A percentile compares a stretch with the other conserved stretches of the same genome.
Conservation (phyloP, 371 early-diverging fungal species). For the Amoeboaphelidium protococcarum region DNA sequence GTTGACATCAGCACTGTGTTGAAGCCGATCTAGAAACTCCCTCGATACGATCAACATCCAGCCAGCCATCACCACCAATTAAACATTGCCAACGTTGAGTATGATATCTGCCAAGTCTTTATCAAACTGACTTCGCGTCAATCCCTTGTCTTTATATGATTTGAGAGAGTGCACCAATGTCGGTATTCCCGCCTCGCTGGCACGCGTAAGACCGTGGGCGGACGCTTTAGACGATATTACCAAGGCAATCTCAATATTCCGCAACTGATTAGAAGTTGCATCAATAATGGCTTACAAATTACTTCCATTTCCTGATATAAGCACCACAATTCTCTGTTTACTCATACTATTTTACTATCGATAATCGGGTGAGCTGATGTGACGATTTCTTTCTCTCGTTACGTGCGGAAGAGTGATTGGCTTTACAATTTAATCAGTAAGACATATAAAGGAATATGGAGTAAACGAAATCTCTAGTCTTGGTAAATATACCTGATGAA, state of each 20-base stretch:
- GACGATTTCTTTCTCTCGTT: too few relatives aligned
- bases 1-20: slow-evolving; percentile 16
- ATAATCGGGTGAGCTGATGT: too few relatives aligned
- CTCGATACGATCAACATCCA: slow-evolving; percentile 87
- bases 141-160: slow-evolving; percentile 28
- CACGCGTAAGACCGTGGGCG: slow-evolving; percentile 61
- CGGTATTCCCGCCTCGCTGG: slow-evolving; percentile 47
- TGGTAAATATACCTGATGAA: too few relatives aligned
- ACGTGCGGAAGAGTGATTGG: too few relatives aligned
- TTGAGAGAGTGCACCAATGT: slow-evolving; percentile 23
- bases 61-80: slow-evolving; percentile 73
- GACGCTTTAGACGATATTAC: slow-evolving; percentile 51
- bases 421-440: too few relatives aligned
- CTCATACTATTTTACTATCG: too few relatives aligned
- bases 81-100: slow-evolving; percentile 22
- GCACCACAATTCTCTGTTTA: slow-evolving; percentile 32
- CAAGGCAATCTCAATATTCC: slow-evolving; percentile 18
- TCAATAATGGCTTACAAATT: slow-evolving; percentile 93
- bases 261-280: slow-evolving; percentile 20
- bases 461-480: too few relatives aligned
- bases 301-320: slow-evolving; percentile 79
- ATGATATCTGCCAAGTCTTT: slow-evolving; percentile 45
- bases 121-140: slow-evolving; percentile 64
- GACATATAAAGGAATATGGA: too few relatives aligned
- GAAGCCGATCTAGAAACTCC: slow-evolving; percentile 41